Conservation (phyloP, 2,329 filamentous ascomycete species). For the Annulohypoxylon truncatum region DNA sequence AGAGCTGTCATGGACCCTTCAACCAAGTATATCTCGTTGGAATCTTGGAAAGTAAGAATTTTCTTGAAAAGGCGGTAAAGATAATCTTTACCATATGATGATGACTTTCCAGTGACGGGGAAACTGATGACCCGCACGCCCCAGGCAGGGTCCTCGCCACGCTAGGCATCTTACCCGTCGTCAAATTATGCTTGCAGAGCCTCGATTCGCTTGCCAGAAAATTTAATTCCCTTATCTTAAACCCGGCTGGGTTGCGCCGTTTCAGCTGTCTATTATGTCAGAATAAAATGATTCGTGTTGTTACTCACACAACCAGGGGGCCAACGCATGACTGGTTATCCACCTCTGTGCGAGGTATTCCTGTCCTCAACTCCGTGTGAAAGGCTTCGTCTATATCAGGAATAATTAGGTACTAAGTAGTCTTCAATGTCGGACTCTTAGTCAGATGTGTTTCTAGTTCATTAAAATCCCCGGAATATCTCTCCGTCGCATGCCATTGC, state of each 20-base stretch:
- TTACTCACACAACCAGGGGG: not conserved
- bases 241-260: not conserved
- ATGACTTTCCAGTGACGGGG: not conserved
- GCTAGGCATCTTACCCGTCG: not conserved
- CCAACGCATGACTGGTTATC: not conserved
- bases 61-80: not conserved
- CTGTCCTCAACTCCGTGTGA: not conserved
- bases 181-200: constrained; percentile 5
- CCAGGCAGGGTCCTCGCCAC: not conserved
- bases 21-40: not conserved
- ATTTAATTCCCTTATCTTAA: constrained; percentile 2
- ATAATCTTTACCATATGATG: not conserved
- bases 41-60: not conserved
- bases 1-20: not conserved
- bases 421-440: not conserved
- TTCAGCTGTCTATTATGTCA: not conserved
- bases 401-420: not conserved
- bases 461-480: not conserved
- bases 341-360: not conserved
- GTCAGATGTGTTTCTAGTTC: not conserved
- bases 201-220: not conserved
- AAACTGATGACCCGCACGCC: not conserved
- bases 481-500: not conserved
- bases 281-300: not conserved
- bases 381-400: not conserved